phyloP scores from a whole-genome alignment of 768 basidiomycete species.

The Serendipita sp. region DNA sequence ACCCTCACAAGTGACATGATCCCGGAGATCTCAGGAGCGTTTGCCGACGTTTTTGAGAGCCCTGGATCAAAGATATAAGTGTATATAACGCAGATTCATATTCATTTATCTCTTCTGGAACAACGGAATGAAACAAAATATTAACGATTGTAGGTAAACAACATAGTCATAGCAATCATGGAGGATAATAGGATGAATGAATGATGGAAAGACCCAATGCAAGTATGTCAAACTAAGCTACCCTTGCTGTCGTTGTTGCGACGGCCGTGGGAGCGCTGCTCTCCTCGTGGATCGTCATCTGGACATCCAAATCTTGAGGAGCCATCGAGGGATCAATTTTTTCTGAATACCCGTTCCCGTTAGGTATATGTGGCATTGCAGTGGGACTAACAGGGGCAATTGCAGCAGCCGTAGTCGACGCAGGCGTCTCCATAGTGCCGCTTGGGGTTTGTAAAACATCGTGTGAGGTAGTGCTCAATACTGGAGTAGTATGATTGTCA shows the following conservation, averaged over 20 bases:
- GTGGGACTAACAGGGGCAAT: background rate
- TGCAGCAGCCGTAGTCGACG: background rate
- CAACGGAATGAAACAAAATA: background rate
- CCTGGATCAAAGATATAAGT: too few relatives aligned
- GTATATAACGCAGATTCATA: too few relatives aligned
- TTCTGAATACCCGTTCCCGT: conserved; percentile 9
- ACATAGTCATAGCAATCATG: background rate
- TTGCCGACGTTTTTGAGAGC: conserved; percentile 51
- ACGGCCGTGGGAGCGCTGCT: background rate
- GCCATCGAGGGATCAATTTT: background rate
- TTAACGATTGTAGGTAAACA: background rate
- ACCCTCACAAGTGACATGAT: conserved; percentile 56
- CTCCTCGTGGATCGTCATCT: background rate
- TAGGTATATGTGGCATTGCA: background rate
- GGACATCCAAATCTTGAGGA: background rate
- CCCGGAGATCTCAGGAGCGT: conserved; percentile 41
- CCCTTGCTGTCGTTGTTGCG: background rate
- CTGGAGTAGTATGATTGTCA: too few relatives aligned
- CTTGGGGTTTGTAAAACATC: too few relatives aligned
- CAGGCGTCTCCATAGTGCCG: too few relatives aligned
- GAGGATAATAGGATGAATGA: background rate
- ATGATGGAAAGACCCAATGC: background rate
- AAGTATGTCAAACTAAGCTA: too few relatives aligned
- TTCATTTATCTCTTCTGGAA: too few relatives aligned
- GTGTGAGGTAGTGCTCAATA: too few relatives aligned